phyloP scores from a whole-genome alignment of 2,329 filamentous ascomycete genomes.

The Penicillium sp. region DNA sequence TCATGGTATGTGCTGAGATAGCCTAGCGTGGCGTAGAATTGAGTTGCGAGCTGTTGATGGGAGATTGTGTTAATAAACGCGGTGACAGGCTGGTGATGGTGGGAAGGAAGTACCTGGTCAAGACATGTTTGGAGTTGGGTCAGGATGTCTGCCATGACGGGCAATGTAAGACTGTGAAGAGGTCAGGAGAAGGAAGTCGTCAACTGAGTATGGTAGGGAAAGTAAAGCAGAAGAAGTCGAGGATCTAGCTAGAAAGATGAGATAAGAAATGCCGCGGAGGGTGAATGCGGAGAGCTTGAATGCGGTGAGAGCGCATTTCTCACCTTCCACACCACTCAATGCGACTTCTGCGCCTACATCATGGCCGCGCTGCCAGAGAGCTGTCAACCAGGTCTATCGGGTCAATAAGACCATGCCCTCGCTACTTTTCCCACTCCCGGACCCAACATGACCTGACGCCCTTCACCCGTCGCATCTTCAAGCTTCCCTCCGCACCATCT shows the following conservation, averaged over 20 bases:
- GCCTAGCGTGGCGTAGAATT: conserved; percentile 54
- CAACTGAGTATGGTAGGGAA: background rate
- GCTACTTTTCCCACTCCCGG: conserved; percentile 17
- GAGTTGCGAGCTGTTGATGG: conserved; percentile 47
- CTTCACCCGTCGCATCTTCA: conserved; percentile 40
- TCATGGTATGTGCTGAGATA: conserved; percentile 52
- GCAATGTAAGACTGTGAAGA: background rate
- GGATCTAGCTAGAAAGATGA: conserved; percentile 1
- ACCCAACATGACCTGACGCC: conserved; percentile 22
- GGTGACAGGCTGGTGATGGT: background rate
- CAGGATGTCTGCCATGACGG: conserved; percentile 49
- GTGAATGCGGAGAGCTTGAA: conserved; percentile 26
- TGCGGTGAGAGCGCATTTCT: conserved; percentile 23
- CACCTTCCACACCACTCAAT: conserved; percentile 21
- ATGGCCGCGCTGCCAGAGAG: conserved; percentile 18
- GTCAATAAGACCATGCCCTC: conserved; percentile 1
- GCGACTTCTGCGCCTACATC: conserved; percentile 18
- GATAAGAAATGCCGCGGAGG: conserved; percentile 8
- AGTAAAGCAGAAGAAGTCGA: background rate
- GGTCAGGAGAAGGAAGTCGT: background rate
- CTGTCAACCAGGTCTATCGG: background rate
- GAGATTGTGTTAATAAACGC: conserved; percentile 2
- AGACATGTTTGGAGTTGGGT: conserved; percentile 55
- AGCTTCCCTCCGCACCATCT: conserved; percentile 38
- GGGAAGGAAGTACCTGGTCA: conserved; percentile 44